These are phyloP conservation scores for Tetragonia tetragonoides DNA, from an alignment of 148 eudicot genomes.

Conservation along the genomic window DNA sequence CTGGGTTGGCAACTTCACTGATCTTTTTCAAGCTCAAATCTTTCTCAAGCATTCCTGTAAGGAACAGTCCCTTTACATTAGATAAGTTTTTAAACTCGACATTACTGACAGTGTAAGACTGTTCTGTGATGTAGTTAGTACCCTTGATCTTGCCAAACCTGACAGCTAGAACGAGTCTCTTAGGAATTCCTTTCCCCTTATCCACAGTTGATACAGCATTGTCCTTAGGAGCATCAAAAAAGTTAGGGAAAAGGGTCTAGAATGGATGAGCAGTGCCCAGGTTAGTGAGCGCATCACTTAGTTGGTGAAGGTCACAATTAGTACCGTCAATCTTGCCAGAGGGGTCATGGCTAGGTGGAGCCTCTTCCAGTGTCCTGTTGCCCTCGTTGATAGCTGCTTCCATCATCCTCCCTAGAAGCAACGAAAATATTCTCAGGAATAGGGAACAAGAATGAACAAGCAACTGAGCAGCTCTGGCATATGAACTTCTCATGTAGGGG, in stretches of 20 bases:
- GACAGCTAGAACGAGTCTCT: constrained; percentile 31
- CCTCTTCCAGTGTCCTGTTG: no score
- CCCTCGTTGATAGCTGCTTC: no score
- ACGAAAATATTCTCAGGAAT: constrained; percentile 64
- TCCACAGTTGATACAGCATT: constrained; percentile 32
- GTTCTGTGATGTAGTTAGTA: constrained; percentile 23
- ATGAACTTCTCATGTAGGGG: constrained; percentile 80
- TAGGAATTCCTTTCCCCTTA: constrained; percentile 54
- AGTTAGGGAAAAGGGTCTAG: no score
- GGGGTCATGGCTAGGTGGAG: no score
- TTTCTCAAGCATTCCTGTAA: constrained; percentile 30
- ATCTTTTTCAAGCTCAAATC: constrained; percentile 24
- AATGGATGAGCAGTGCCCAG: no score
- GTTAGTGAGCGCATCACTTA: no score
- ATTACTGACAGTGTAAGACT: constrained; percentile 9
- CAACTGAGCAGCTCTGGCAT: constrained; percentile 62
- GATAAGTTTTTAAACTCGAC: constrained; percentile 26
- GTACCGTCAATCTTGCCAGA: no score
- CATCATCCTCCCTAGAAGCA: constrained; percentile 31
- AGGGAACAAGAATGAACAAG: constrained; percentile 63
- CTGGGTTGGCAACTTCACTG: constrained; percentile 39
- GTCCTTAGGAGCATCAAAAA: no score
- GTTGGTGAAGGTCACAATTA: no score
- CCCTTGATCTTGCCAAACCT: constrained; percentile 35
- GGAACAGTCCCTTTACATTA: constrained; percentile 26